Evolutionary conservation across 306 rosid genomes (phyloP).

Genomic region (Calophaca sinica): DNA sequence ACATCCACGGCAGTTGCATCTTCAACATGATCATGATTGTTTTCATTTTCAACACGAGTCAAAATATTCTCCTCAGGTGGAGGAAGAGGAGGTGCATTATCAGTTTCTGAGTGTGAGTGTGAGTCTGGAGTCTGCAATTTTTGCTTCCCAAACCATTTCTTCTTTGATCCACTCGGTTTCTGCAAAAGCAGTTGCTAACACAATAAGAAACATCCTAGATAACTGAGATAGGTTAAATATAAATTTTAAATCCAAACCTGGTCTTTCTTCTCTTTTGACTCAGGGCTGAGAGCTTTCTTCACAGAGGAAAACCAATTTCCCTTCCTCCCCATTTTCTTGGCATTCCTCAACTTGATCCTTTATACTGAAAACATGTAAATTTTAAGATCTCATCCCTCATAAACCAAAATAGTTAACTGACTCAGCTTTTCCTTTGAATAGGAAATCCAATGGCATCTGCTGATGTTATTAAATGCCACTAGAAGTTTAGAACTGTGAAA

Average conservation of each 20-base stretch:
- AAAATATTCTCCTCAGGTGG: constrained; percentile 66
- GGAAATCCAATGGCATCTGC: constrained; percentile 32
- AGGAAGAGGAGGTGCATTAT: constrained; percentile 61
- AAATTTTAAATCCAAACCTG: constrained; percentile 60
- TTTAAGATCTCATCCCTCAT: constrained; percentile 38
- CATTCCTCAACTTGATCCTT: constrained; percentile 65
- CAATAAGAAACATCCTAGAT: constrained; percentile 37
- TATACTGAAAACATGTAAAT: constrained; percentile 30
- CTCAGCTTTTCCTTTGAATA: constrained; percentile 10
- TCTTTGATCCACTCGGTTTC: constrained; percentile 75
- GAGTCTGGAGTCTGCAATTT: constrained; percentile 59
- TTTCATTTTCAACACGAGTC: constrained; percentile 58
- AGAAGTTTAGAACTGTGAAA: constrained; percentile 9
- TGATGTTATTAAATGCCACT: constrained; percentile 17
- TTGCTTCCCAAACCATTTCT: constrained; percentile 97
- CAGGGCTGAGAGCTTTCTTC: constrained; percentile 96
- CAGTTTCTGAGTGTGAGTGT: constrained; percentile 49
- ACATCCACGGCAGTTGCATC: constrained; percentile 45
- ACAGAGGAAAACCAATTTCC: constrained; percentile 93
- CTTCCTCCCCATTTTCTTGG: constrained; percentile 87
- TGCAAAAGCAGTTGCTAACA: constrained; percentile 41
- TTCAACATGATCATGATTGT: constrained; percentile 50
- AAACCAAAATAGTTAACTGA: constrained; percentile 20
- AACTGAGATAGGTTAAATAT: not conserved
- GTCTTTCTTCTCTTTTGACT: constrained; percentile 73